Evolutionary conservation across 2,329 filamentous ascomycete species (phyloP), one percentile per base, ranked within the genome.

Genomic region (Sarocladium strictum): DNA sequence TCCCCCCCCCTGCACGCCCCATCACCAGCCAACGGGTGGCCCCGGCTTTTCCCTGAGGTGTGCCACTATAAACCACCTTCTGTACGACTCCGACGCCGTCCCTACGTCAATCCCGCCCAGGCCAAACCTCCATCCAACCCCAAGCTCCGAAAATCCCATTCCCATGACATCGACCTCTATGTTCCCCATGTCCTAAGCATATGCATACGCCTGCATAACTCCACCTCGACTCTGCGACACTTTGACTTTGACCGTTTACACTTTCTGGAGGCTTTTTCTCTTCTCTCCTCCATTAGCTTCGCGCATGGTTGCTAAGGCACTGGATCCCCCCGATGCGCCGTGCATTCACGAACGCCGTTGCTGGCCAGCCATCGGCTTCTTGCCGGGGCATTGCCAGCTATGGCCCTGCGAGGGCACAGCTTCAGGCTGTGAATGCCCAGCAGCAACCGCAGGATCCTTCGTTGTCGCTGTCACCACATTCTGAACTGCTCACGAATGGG

Each of bases 361-460:
- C 19, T 7, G 19, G 52, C 21, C 26, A 43, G 12, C 35, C 50
- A 10, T 32, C 27, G 35, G 54, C 35, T 11, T 23, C 53, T 17
- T 33, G 40, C 38, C 54, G 32, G 55, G 58, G 55, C 49, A 61
- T 67, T 53, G 63, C 65, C 54, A 64, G 59, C 59, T 68, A 62
- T 55, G 60, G 60, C 54, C 62, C 66, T 21, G 63, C 62, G 38
- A 65, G 67, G 58, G 67, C 67, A 23, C 62, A 63, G 50, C 63
- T 67, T 40, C 62, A 66, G 56, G 55, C 61, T 32, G 53, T 60
- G 7, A 56, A 61, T 35, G 6, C 26, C 11, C 47, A 35, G 47
- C 47, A 33, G 47, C 47, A 56, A 35, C 41, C 15, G 40, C 56
- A 14, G 40, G 49, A 21, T 15, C 29, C 32, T 24, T 21, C 47